Base-by-base conservation (phyloP, 225 moss, liverwort and hornwort genomes). In the Climacium dendroides region DNA sequence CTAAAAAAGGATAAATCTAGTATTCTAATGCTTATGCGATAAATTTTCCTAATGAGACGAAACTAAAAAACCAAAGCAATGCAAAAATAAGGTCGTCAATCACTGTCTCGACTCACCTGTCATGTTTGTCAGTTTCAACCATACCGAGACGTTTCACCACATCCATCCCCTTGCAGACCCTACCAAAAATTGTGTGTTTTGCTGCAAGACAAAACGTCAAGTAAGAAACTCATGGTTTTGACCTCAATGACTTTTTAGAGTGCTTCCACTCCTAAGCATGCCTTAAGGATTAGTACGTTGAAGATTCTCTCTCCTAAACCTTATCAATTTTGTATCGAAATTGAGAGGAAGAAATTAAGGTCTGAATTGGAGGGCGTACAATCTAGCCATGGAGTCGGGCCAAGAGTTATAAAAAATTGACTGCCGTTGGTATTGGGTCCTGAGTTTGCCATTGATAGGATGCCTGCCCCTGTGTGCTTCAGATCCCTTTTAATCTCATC, bases 391-490 rank as follows among this genome's bases (percentile, higher is more conserved):
- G 98, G 97, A 66, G 97, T 87, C 22, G 98, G 92, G 67, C 89
- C 98, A 71, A 98, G 95, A 74, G 98, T 94, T 62, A 98, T 88
- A 78, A 98, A 98, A 90, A 97, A 98, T 85, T 98, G 98, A 89
- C 98, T 98, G 87, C 98, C 98, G 87, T 98, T 98, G 57, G 95
- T 93, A 77, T 98, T 95, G 45, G 98, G 98, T 60, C 98, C 98
- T 80, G 98, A 95, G 61, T 98, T 98, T 75, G 97, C 97, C 98
- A 98, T 98, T 10, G 98, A 97, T 67, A 98, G 71, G 90, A 98
- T 97, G 89, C 98, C 98, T 73, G 95, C 98, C 52, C 98, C 97
- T 62, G 95, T 98, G 88, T 98, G 98, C 87, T 98, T 98, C 65
- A 98, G 89, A 23, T 98, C 97, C 79, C 97, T 94, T 86, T 83